Base-by-base conservation (phyloP, 2,329 filamentous ascomycete genomes). In the Venturia nashicola region DNA sequence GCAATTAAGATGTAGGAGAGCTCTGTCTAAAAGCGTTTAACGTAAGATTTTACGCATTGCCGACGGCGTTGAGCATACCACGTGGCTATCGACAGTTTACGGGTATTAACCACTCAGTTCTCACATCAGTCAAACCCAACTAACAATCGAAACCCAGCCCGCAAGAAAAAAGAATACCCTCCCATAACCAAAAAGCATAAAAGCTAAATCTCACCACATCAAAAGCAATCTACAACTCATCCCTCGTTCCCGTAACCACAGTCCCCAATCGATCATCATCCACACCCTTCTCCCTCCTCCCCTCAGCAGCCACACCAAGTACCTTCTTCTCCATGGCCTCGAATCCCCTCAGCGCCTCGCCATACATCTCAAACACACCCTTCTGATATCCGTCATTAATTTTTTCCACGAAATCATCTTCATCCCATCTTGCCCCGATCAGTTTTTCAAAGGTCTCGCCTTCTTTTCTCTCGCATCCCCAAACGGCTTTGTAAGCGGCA, bases 401-500 rank as follows among this genome's bases (percentile, higher is more conserved):
- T 77, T 84, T 90, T 76, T 89, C 84, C 14, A 96, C 87, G 68
- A 92, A 91, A 0, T 86, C 86, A 68, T 88, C 86, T 76, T 96
- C 93, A 66, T 84, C 85, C 94, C 94, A 99, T 67, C 94, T 81
- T 71, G 79, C 79, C 8, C 88, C 90, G 66, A 99, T 87, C 67
- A 96, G 80, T 66, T 93, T 87, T 72, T 97, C 94, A 76, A 97
- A 97, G 4, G 83, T 90, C 82, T 96, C 86, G 1, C 77, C 70
- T 0, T 69, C 73, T 32, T 75, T 74, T 59, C 89, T 79, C 79
- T 94, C 91, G 64, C 91, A 80, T 0, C 89, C 91, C 94, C 94
- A 99, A 0, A 96, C 86, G 16, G 94, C 93, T 78, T 97, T 97
- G 77, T 97, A 97, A 34, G 93, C 93, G 7, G 91, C 91, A 16